phyloP scores from a whole-genome alignment of 768 basidiomycete species.

The Rhodosporidiobolus odoratus region DNA sequence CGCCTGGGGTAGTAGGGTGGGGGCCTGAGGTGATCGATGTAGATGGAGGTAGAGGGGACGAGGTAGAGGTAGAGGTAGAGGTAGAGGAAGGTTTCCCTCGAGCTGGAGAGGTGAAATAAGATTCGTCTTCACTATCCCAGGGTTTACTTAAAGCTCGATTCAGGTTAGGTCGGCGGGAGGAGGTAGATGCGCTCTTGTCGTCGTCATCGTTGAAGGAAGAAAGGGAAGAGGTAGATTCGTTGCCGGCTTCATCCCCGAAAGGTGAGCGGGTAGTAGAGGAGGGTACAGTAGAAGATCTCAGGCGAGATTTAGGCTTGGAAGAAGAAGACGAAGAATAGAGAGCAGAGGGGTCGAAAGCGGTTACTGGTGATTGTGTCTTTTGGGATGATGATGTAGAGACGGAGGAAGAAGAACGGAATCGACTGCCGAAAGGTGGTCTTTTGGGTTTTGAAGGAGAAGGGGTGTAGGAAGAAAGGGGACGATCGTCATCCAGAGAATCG shows the following conservation, averaged over 20 bases:
- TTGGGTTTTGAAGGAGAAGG: not conserved
- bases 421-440: not conserved
- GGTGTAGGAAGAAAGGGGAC: not conserved
- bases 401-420: too few species aligned
- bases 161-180: not conserved
- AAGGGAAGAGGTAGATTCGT: too few species aligned
- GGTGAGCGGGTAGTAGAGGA: too few species aligned
- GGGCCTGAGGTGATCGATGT: not conserved
- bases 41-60: not conserved
- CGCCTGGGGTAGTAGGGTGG: not conserved
- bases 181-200: not conserved
- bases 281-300: not conserved
- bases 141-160: slow-evolving; percentile 16
- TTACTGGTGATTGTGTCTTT: not conserved
- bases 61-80: not conserved
- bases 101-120: not conserved
- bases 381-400: too few species aligned
- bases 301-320: not conserved
- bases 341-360: slow-evolving; percentile 2
- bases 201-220: slow-evolving; percentile 13
- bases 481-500: slow-evolving; percentile 19
- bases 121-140: slow-evolving; percentile 33
- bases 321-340: not conserved
- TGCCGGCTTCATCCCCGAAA: too few species aligned
- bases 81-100: not conserved